Conservation (phyloP, 768 basidiomycete genomes). For the Xerocomellus intermedius region DNA sequence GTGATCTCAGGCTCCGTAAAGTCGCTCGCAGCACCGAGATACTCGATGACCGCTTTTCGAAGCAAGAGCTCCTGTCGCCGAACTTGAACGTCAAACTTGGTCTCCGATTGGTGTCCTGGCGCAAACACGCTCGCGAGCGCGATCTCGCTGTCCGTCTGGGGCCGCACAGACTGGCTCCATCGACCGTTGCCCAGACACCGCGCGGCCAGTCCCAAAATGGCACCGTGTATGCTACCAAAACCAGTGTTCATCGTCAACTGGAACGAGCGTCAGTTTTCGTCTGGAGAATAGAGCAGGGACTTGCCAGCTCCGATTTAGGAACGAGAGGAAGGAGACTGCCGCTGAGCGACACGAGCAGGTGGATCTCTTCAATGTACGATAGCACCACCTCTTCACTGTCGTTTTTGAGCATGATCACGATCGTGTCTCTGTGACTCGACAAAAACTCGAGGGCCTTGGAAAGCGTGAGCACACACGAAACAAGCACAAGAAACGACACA, state of each 20-base stretch:
- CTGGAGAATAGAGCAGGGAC: slow-evolving; percentile 25
- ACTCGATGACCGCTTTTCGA: slow-evolving; percentile 60
- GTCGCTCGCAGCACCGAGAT: slow-evolving; percentile 69
- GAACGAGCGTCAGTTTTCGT: background rate
- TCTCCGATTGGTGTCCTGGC: slow-evolving; percentile 51
- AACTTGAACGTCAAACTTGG: slow-evolving; percentile 60
- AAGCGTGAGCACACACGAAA: background rate
- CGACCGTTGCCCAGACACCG: slow-evolving; percentile 60
- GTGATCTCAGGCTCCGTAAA: slow-evolving; percentile 79
- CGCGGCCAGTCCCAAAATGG: slow-evolving; percentile 73
- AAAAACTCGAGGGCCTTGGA: slow-evolving; percentile 63
- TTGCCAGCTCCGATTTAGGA: slow-evolving; percentile 74
- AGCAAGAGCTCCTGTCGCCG: slow-evolving; percentile 55
- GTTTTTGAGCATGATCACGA: slow-evolving; percentile 79
- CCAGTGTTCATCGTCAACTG: slow-evolving; percentile 66
- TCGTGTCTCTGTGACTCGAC: slow-evolving; percentile 77
- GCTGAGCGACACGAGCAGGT: slow-evolving; percentile 74
- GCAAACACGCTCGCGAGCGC: slow-evolving; percentile 51
- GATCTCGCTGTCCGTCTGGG: slow-evolving; percentile 66
- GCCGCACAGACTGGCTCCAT: slow-evolving; percentile 56
- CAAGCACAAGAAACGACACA: background rate
- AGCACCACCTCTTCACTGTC: slow-evolving; percentile 60
- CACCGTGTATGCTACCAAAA: slow-evolving; percentile 83
- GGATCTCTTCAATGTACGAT: slow-evolving; percentile 72
- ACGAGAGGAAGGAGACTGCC: slow-evolving; percentile 66